phyloP scores from a whole-genome alignment of 2,329 filamentous ascomycete species.

The Colletotrichum tanaceti region DNA sequence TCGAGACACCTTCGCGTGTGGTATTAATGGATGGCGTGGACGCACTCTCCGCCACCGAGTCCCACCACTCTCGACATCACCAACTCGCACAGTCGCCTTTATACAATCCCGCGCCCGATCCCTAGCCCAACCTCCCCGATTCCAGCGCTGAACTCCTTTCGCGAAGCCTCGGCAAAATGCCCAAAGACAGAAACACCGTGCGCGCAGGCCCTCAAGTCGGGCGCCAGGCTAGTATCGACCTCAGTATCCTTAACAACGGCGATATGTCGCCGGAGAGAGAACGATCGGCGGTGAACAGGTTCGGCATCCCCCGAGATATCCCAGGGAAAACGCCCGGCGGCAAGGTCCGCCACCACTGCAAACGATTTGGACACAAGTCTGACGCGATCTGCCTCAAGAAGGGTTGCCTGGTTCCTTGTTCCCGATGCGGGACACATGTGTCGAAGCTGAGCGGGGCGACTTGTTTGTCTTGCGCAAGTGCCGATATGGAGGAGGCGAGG shows the following conservation, averaged over 20 bases:
- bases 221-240: neutral
- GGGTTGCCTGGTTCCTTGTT: conserved; percentile 10
- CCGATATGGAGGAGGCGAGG: neutral
- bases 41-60: neutral
- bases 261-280: neutral
- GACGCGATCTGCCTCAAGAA: neutral
- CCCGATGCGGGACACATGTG: neutral
- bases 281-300: neutral
- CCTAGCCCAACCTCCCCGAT: neutral
- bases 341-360: conserved; percentile 19
- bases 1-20: neutral
- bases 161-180: neutral
- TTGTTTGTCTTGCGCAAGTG: conserved; percentile 9
- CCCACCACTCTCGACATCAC: neutral
- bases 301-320: neutral
- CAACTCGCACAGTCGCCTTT: neutral
- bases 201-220: neutral
- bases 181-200: neutral
- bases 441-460: neutral
- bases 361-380: neutral
- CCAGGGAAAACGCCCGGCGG: conserved; percentile 13
- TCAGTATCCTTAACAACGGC: neutral
- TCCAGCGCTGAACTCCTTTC: neutral
- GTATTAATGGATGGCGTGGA: conserved; percentile 14
- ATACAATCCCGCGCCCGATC: neutral